phyloP scores from a whole-genome alignment of 2,329 filamentous ascomycete species.

The Tolypocladium ovalisporum region DNA sequence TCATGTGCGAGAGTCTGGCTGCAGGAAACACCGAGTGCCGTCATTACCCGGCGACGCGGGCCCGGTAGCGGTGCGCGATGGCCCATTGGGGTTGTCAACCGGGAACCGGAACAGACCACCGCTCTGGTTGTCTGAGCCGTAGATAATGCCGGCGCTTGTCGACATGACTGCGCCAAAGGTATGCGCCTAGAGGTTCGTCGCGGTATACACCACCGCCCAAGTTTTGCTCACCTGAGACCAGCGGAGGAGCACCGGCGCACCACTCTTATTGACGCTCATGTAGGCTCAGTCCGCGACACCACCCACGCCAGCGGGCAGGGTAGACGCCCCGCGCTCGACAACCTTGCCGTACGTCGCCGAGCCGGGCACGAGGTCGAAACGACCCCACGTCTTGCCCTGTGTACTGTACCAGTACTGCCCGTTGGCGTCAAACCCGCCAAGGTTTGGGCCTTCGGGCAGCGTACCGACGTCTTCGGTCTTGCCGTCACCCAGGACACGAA shows the following conservation, averaged over 20 bases:
- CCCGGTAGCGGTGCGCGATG: neutral
- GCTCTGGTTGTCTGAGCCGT: neutral
- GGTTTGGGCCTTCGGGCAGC: neutral
- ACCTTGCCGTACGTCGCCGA: neutral
- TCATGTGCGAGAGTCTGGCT: neutral
- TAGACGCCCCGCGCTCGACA: neutral
- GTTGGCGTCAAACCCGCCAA: neutral
- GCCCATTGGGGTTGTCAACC: neutral
- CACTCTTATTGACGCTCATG: neutral
- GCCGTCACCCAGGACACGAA: neutral
- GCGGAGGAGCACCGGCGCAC: neutral
- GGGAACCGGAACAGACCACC: neutral
- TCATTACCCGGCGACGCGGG: neutral
- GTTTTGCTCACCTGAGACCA: neutral
- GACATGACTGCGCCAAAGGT: neutral
- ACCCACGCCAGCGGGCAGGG: neutral
- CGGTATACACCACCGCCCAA: neutral
- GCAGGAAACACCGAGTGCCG: neutral
- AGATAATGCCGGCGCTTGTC: neutral
- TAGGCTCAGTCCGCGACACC: neutral
- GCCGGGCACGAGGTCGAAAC: neutral
- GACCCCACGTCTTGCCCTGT: neutral
- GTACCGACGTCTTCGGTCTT: neutral
- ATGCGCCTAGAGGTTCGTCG: neutral
- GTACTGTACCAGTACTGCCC: neutral